Evolutionary conservation across 2,329 filamentous ascomycete species (phyloP).

Genomic region (Cercospora zeina): DNA sequence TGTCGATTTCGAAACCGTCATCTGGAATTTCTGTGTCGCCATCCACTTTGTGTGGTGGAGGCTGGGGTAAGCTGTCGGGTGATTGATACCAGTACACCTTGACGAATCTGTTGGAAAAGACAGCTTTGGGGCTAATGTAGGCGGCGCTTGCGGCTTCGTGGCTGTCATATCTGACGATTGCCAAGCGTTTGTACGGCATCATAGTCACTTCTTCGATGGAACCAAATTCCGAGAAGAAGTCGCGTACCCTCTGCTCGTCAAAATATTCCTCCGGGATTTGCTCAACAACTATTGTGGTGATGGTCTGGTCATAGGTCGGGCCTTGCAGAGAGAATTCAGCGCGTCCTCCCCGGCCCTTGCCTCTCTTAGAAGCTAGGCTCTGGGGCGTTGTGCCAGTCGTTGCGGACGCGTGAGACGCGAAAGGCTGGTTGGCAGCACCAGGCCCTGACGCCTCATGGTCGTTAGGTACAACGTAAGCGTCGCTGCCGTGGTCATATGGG

Average conservation of each 20-base stretch:
- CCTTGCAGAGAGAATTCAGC: slow-evolving; percentile 66
- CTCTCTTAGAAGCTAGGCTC: slow-evolving; percentile 39
- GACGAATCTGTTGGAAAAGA: slow-evolving; percentile 84
- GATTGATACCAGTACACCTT: slow-evolving; percentile 75
- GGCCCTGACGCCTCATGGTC: slow-evolving; percentile 53
- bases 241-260: slow-evolving; percentile 62
- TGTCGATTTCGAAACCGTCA: slow-evolving; percentile 59
- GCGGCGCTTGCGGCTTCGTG: slow-evolving; percentile 68
- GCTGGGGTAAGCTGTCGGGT: slow-evolving; percentile 38
- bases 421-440: slow-evolving; percentile 57
- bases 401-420: slow-evolving; percentile 1
- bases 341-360: slow-evolving; percentile 46
- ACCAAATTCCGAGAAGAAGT: slow-evolving; percentile 73
- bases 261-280: slow-evolving; percentile 73
- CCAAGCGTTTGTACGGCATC: slow-evolving; percentile 65
- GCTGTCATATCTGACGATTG: slow-evolving; percentile 67
- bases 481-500: slow-evolving; percentile 66
- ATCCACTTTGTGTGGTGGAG: slow-evolving; percentile 22
- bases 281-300: slow-evolving; percentile 72
- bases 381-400: slow-evolving; percentile 27
- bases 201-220: slow-evolving; percentile 63
- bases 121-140: slow-evolving; percentile 73
- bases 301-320: slow-evolving; percentile 61
- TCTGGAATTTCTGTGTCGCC: slow-evolving; percentile 35
- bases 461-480: slow-evolving; percentile 48